Evolutionary conservation across 2,329 filamentous ascomycete genomes (phyloP).

Genomic region (Trichophyton benhamiae): DNA sequence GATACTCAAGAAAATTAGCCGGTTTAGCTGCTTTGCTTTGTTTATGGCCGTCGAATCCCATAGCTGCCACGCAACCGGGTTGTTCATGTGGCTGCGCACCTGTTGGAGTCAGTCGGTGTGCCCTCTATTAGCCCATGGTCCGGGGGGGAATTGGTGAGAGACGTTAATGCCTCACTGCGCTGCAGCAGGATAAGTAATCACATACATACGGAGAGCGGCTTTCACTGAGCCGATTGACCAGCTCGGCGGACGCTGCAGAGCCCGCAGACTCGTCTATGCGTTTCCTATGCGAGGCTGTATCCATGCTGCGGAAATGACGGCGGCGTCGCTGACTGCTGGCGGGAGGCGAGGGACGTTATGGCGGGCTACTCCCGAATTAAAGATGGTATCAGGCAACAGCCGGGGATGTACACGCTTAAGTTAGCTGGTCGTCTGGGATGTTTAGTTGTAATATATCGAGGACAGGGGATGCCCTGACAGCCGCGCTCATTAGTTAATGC

Average conservation of each 20-base stretch:
- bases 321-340: background rate
- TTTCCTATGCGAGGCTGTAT: background rate
- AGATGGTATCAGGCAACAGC: background rate
- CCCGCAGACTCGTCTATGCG: background rate
- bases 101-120: slow-evolving; percentile 17
- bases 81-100: slow-evolving; percentile 63
- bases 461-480: background rate
- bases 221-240: slow-evolving; percentile 47
- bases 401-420: background rate
- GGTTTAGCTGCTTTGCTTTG: slow-evolving; percentile 68
- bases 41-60: slow-evolving; percentile 66
- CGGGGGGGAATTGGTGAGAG: background rate
- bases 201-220: slow-evolving; percentile 57
- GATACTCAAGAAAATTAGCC: slow-evolving; percentile 84
- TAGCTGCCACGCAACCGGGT: slow-evolving; percentile 83
- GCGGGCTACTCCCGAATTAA: background rate
- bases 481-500: background rate
- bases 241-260: slow-evolving; percentile 17
- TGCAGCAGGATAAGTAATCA: slow-evolving; percentile 18
- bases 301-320: background rate
- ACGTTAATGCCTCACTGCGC: background rate
- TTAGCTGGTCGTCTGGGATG: background rate
- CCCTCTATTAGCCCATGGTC: background rate
- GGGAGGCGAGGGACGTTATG: background rate
- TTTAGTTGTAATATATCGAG: too few relatives aligned